Evolutionary conservation across 306 rosid genomes (phyloP).

Genomic region (Geum urbanum): DNA sequence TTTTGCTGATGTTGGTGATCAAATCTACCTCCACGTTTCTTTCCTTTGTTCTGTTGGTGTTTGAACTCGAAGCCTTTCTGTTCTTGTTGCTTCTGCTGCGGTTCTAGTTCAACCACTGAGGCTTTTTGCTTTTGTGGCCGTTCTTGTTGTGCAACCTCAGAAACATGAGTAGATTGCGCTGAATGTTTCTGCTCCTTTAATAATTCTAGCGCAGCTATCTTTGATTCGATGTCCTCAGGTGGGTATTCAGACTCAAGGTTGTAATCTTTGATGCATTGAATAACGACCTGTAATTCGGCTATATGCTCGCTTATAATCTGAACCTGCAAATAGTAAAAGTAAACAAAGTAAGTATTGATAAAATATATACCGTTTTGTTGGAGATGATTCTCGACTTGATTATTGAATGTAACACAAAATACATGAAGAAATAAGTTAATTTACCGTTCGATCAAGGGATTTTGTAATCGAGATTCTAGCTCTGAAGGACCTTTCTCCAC

Average conservation of each 20-base stretch:
- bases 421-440: neutral
- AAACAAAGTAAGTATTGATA: neutral
- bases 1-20: neutral
- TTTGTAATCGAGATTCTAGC: neutral
- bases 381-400: neutral
- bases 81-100: neutral
- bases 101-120: neutral
- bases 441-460: conserved; percentile 27
- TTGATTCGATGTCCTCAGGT: conserved; percentile 25
- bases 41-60: neutral
- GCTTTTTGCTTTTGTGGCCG: neutral
- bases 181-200: conserved; percentile 15
- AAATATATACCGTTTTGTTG: neutral
- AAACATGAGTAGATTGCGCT: neutral
- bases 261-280: conserved; percentile 43
- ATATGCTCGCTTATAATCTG: conserved; percentile 32
- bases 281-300: conserved; percentile 29
- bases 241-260: conserved; percentile 32
- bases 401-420: neutral
- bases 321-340: conserved; percentile 40
- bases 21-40: neutral
- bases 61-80: neutral
- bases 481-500: neutral
- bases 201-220: conserved; percentile 27
- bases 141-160: neutral